Evolutionary conservation across 345 rosid genomes (phyloP).

Genomic region (Sisymbrium altissimum): DNA sequence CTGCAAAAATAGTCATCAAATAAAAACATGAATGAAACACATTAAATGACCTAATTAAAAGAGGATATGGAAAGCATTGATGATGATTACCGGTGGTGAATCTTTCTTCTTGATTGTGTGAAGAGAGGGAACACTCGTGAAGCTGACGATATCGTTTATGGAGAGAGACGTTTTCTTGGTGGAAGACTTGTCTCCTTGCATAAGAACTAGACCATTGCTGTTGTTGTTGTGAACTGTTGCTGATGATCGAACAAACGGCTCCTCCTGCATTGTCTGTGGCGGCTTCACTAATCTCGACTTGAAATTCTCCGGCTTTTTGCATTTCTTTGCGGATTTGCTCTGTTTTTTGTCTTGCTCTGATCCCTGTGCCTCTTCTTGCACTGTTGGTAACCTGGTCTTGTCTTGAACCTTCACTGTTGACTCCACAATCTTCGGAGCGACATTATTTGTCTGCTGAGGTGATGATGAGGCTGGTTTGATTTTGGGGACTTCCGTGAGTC

Average conservation of each 20-base stretch:
- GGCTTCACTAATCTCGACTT: slow-evolving; percentile 42
- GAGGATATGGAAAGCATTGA: not conserved
- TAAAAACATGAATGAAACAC: not conserved
- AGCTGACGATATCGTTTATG: slow-evolving; percentile 38
- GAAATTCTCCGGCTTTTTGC: slow-evolving; percentile 37
- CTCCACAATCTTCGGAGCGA: slow-evolving; percentile 11
- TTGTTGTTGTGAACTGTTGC: not conserved
- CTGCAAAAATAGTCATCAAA: not conserved
- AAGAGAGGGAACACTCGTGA: slow-evolving; percentile 44
- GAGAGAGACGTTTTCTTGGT: slow-evolving; percentile 55
- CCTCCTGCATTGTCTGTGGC: slow-evolving; percentile 61
- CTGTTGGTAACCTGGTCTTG: slow-evolving; percentile 22
- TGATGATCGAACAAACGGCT: slow-evolving; percentile 52
- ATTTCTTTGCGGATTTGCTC: slow-evolving; percentile 34
- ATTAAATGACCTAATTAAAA: not conserved
- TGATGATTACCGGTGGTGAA: slow-evolving; percentile 33
- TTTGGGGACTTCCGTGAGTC: slow-evolving; percentile 39
- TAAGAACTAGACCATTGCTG: not conserved
- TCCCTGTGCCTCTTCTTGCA: slow-evolving; percentile 20
- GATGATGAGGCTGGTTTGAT: slow-evolving; percentile 24
- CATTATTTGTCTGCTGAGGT: not conserved
- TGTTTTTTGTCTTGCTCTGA: slow-evolving; percentile 14
- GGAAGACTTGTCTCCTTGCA: slow-evolving; percentile 48
- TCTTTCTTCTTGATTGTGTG: slow-evolving; percentile 80
- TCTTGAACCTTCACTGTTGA: slow-evolving; percentile 17